Base-by-base conservation (phyloP, 1,284 basidiomycete genomes). In the Kalmanozyma brasiliensis region DNA sequence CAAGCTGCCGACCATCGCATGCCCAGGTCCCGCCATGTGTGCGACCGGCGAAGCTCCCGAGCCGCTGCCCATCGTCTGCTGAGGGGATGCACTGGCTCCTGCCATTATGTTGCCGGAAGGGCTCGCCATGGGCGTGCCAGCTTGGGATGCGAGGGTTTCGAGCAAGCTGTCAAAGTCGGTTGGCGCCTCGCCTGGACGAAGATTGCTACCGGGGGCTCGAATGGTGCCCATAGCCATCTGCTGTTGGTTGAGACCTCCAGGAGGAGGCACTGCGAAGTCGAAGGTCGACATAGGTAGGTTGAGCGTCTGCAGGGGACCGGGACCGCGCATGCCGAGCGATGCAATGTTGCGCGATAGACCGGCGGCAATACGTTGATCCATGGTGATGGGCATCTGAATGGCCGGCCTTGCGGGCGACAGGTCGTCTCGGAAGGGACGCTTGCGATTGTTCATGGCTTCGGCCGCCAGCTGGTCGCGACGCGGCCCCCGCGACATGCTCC, bases 331-430 rank as follows among this genome's bases (percentile, higher is more conserved):
- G 9, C 68, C 72, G 22, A 75, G 65, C 26, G 72, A 45, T 2
- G 78, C 76, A 13, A 76, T 49, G 45, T 73, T 67, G 23, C 78
- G 72, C 22, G 79, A 81, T n/a, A 81, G 52, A 34, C 79, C 79
- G 7, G 77, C 74, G 10, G 79, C 79, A 22, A 81, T 64, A 1
- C 79, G 74, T 52, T 81, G 77, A 38, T 81, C 79, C 22, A 55
- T 66, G 8, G 79, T 78, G 33, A 58, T 72, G 2, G 77, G 76
- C 17, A 75, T 63, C 30, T 64, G 65, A 13, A 76, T 43, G 7
- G 53, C 61, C 5, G 75, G 74, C 19, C 78, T 53, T 20, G 73
- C 76, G 0, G 79, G 77, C 23, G 78, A 77, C 1, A 69, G 49
- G 26, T 78, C 77, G 33, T 80, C 69, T 17, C 74, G 61, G 55